Base-by-base conservation (phyloP, 208 protist genomes). In the Leishmania lainsoni region DNA sequence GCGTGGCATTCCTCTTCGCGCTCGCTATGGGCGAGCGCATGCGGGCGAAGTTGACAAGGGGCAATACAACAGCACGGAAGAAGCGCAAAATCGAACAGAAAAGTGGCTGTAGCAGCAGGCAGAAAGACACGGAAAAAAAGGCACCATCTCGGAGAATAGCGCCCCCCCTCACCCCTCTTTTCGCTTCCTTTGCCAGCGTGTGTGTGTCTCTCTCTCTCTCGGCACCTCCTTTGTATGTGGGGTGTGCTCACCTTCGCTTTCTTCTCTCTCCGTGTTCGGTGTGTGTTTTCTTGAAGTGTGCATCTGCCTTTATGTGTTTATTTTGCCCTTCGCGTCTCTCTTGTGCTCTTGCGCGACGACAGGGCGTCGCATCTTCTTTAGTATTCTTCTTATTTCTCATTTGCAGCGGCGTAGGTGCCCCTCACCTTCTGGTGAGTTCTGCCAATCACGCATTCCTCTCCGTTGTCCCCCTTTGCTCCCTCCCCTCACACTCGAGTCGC, bases 281-380 rank as follows among this genome's bases (percentile, higher is more conserved):
- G 17, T 61, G 22, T n/a, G 1, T 26, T 61, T 26, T 9, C 22
- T 26, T 61, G 22, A n/a, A n/a, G 12, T 61, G 45, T 2, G 54
- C 45, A 61, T 65, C 35, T 42, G 56, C 22, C 22, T 61, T 61
- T 61, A 26, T 78, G 49, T 68, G 16, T 79, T 54, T 80, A 32
- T 45, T 71, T 85, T 85, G 84, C n/a, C 68, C 83, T 84, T 85
- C 59, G 76, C 79, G 81, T 83, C 73, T 76, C 76, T 77, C 76
- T 87, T 77, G 56, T 48, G 70, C 66, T 77, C 48, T 61, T 73
- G 17, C 22, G 39, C 45, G 63, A 78, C 45, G 29, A 54, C 42
- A 17, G 16, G 45, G 32, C 22, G 10, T 71, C 9, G 42, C 22
- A 49, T 20, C 26, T n/a, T 20, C n/a, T 22, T 58, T 42, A 48